Base-by-base conservation (phyloP, 768 basidiomycete genomes). In the Leucogyrophana mollusca region DNA sequence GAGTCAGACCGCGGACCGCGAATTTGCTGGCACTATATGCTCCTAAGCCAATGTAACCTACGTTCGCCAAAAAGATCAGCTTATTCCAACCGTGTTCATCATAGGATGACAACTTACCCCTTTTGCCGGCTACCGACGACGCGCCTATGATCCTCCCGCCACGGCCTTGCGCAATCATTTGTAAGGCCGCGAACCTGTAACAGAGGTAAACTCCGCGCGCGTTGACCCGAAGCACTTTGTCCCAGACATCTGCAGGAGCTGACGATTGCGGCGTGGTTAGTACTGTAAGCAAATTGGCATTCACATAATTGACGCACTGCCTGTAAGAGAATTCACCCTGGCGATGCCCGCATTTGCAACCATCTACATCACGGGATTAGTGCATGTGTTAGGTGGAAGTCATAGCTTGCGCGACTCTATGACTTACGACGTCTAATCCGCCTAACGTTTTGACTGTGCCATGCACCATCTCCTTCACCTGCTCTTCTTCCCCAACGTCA, bases 401-500 rank as follows among this genome's bases (percentile, higher is more conserved):
- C 35, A 35, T 9, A 5, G 30, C 1, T n/a, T 10, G 8, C 1
- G 1, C 7, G 30, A 10, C 13, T 1, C 8, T 4, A 9, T 3
- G 6, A 53, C 73, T 40, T 43, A 73, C 74, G 27, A 73, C 72
- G 50, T 76, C 72, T 13, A 78, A 49, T 10, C 65, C 52, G 6
- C 73, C 74, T n/a, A 74, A 50, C 13, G 52, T 53, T 4, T 55
- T 34, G 14, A 63, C 66, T 13, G 56, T 60, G 6, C 43, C 41
- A 18, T 59, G 58, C 6, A 78, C 58, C 54, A 75, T 56, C 16
- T 21, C 45, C 38, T 67, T 54, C 1, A 77, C 73, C 11, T 72
- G 60, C 4, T 49, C 45, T 47, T 76, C 73, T 1, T 54, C 43
- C 5, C 65, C 58, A 2, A 76, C 70, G 51, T 76, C 72, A 0